Base-by-base conservation (phyloP, 2,329 filamentous ascomycete species). In the Penicillium polonicum region DNA sequence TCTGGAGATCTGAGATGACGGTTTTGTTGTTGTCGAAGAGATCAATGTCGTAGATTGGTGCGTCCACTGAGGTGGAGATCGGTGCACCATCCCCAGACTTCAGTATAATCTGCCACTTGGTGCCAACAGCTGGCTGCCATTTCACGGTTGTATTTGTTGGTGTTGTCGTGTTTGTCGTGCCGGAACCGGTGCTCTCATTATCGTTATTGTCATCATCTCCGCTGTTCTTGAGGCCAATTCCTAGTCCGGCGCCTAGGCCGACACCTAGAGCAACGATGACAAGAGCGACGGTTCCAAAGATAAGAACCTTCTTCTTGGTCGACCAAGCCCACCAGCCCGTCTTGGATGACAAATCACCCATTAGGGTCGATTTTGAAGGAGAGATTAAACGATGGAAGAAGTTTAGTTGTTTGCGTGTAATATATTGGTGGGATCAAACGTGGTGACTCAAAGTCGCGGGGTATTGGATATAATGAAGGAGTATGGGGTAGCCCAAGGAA, bases 21-120 rank as follows among this genome's bases (percentile, higher is more conserved):
- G 73, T 67, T 15, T 76, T 74, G 6, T 75, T 71, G 50, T 82
- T 83, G 56, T 81, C 76, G 70, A 87, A 85, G 13, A 86, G 76
- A 59, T 85, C 79, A 57, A 88, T 85, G 69, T 88, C 85, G 70
- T 82, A 88, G 44, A 88, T 75, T 5, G 78, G 74, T 0, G 85
- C 82, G 60, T 87, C 76, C 9, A 80, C 55, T 0, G 75, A 74
- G 65, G 79, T 72, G 64, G 82, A 70, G 69, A 52, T 5, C 70
- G 58, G 74, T 25, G 23, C 1, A 17, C 17, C 4, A 23, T 31
- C 15, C 13, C 35, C 35, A 69, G 35, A 63, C 48, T 71, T 63
- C 21, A 89, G 80, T 44, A 86, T 76, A 52, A 88, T 88, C 66
- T 89, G 85, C 85, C 85, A 89, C 3, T 79, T 79, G 4, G 76